Conservation (phyloP, 306 rosid species). For the Quercus berberidifolia region DNA sequence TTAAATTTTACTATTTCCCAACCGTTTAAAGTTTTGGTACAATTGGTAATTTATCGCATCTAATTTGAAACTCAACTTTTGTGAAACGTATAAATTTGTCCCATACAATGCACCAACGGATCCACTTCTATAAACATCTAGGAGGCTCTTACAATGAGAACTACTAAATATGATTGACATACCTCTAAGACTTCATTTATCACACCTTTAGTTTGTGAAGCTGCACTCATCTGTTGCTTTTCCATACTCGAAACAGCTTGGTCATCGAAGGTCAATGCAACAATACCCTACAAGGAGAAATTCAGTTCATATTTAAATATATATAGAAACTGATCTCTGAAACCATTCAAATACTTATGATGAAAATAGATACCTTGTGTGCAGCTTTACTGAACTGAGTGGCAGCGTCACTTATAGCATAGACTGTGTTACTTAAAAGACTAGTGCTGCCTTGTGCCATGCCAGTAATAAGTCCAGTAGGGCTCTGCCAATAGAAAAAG, state of each 20-base stretch:
- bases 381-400: constrained; percentile 98
- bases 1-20: too few species aligned
- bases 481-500: constrained; percentile 60
- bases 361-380: constrained; percentile 63
- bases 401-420: constrained; percentile 92
- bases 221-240: constrained; percentile 53
- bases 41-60: not conserved
- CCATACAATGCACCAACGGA: not conserved
- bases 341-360: constrained; percentile 5
- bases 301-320: not conserved
- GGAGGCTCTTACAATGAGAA: not conserved
- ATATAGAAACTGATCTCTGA: not conserved
- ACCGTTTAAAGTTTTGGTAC: too few species aligned
- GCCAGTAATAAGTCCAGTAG: constrained; percentile 82
- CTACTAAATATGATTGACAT: not conserved
- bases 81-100: not conserved
- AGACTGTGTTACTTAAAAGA: constrained; percentile 87
- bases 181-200: constrained; percentile 91
- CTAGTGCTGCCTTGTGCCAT: constrained; percentile 96
- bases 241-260: constrained; percentile 66
- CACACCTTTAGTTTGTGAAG: constrained; percentile 75
- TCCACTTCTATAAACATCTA: not conserved
- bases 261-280: constrained; percentile 95
- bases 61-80: not conserved
- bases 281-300: constrained; percentile 64